These are phyloP conservation scores for Chenopodium suecicum DNA, from an alignment of 148 eudicot genomes.

Conservation along the genomic window DNA sequence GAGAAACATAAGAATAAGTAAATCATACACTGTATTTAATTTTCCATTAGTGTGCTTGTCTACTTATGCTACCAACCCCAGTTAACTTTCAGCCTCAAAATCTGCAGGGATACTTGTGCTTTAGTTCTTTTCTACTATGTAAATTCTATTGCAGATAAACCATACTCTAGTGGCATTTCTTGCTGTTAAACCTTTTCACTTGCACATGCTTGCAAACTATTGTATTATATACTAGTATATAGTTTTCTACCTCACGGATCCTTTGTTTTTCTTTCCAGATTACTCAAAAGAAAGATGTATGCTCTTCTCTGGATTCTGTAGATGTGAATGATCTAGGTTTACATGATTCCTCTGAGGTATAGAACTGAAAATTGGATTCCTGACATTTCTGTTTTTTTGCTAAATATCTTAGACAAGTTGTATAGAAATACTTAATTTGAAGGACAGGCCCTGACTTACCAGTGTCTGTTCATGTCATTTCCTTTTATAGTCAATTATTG, in stretches of 20 bases:
- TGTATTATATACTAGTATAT: not conserved
- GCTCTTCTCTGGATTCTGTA: slow-evolving; percentile 53
- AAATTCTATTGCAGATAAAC: not conserved
- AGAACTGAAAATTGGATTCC: not conserved
- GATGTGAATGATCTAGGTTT: slow-evolving; percentile 67
- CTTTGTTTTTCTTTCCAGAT: slow-evolving; percentile 40
- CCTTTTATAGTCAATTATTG: slow-evolving; percentile 41
- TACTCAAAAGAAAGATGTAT: slow-evolving; percentile 64
- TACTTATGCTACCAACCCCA: too few species aligned
- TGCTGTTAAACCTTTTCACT: not conserved
- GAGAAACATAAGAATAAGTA: not conserved
- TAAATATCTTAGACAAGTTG: not conserved
- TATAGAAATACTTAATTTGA: not conserved
- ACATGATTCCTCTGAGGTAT: slow-evolving; percentile 69
- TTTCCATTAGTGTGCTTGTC: not conserved
- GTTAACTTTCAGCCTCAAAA: not conserved
- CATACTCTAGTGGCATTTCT: not conserved
- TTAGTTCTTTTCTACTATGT: not conserved
- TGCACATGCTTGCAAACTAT: not conserved
- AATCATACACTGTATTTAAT: not conserved
- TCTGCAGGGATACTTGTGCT: not conserved
- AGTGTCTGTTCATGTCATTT: not conserved
- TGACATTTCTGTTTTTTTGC: not conserved
- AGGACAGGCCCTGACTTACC: not conserved
- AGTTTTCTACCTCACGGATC: slow-evolving; percentile 11